Evolutionary conservation across 2,329 filamentous ascomycete species (phyloP).

Genomic region (Talaromyces funiculosus): DNA sequence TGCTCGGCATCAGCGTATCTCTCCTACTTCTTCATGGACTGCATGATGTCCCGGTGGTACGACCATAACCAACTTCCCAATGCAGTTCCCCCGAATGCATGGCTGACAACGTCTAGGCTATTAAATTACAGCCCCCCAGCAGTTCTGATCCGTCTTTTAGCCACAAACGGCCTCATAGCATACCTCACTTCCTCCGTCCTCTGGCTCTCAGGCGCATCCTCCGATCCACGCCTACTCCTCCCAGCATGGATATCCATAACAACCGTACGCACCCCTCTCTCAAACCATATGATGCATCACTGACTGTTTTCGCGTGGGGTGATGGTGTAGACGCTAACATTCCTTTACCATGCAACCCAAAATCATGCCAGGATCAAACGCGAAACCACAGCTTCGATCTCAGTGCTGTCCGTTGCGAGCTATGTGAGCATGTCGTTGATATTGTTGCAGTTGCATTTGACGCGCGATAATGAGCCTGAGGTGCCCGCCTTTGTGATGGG

Average conservation of each 20-base stretch:
- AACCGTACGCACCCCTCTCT: constrained; percentile 48
- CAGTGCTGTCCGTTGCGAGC: constrained; percentile 69
- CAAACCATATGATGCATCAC: background rate
- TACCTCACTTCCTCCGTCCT: constrained; percentile 70
- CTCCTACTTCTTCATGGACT: constrained; percentile 78
- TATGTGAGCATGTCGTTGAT: constrained; percentile 70
- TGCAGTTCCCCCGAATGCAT: background rate
- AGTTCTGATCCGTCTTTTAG: constrained; percentile 71
- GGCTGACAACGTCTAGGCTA: constrained; percentile 51
- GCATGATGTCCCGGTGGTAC: constrained; percentile 76
- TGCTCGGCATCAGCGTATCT: constrained; percentile 72
- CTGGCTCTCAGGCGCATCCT: constrained; percentile 62
- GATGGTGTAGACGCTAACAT: constrained; percentile 56
- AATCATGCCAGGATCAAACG: constrained; percentile 74
- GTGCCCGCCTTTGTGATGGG: constrained; percentile 53
- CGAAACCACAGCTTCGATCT: constrained; percentile 70
- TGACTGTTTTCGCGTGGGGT: background rate
- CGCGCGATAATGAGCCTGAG: constrained; percentile 55
- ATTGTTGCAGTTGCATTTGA: constrained; percentile 61
- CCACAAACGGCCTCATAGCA: constrained; percentile 67
- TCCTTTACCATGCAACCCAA: constrained; percentile 70
- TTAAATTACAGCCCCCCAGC: constrained; percentile 74
- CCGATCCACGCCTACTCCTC: constrained; percentile 64
- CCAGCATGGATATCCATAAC: constrained; percentile 75
- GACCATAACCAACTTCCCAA: constrained; percentile 16